Evolutionary conservation across 208 protist species (phyloP).

Genomic region (Novymonas esmeraldas): DNA sequence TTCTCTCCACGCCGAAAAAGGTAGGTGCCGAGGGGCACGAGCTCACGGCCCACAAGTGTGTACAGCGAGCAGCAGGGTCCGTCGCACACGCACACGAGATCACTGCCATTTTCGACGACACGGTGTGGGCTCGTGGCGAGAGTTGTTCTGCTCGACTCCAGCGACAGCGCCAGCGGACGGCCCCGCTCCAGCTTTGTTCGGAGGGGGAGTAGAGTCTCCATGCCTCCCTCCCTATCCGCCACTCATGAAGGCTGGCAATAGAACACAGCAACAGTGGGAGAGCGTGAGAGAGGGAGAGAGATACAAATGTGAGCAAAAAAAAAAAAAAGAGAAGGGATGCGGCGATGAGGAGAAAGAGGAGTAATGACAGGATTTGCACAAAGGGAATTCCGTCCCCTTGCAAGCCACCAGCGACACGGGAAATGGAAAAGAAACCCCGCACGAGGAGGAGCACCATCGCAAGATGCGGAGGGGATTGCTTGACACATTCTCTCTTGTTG

Average conservation of each 20-base stretch:
- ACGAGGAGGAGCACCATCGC: no score
- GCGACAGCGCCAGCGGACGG: not conserved
- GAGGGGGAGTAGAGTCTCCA: conserved; percentile 29
- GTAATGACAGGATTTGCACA: no score
- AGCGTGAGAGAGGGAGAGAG: no score
- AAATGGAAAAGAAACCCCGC: no score
- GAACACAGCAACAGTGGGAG: not conserved
- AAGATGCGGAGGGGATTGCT: no score
- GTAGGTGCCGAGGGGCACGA: conserved; percentile 26
- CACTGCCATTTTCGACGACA: conserved; percentile 28
- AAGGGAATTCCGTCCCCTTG: no score
- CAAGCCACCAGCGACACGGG: no score
- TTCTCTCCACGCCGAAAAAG: conserved; percentile 26
- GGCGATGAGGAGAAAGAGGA: no score
- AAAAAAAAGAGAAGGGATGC: no score
- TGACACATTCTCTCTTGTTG: no score
- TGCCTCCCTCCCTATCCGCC: no score
- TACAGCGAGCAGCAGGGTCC: conserved; percentile 29
- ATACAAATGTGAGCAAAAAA: no score
- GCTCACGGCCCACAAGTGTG: conserved; percentile 8
- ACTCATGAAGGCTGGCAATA: not conserved
- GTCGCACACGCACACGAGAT: conserved; percentile 31
- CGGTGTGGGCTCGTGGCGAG: conserved; percentile 6
- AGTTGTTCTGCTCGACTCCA: conserved; percentile 13
- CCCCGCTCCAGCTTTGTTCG: conserved; percentile 9